These are phyloP conservation scores for Cercospora sojina DNA, from an alignment of 2,329 filamentous ascomycete species.

Conservation along the genomic window DNA sequence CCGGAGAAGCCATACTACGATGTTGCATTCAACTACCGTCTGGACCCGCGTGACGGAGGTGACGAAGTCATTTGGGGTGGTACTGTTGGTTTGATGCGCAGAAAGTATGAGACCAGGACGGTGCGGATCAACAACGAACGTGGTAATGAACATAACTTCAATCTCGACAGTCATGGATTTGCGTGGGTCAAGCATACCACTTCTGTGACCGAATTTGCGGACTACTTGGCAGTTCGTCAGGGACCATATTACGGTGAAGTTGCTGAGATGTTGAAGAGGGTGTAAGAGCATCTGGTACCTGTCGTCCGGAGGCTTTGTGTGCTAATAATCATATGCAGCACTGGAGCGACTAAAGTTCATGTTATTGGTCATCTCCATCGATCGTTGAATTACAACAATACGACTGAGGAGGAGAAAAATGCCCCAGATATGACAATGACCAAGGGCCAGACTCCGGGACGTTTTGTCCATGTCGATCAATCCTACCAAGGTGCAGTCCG, in stretches of 20 bases:
- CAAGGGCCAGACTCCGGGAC: conserved; percentile 5
- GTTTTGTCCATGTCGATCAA: conserved; percentile 15
- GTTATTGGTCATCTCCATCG: conserved; percentile 11
- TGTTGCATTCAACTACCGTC: conserved; percentile 16
- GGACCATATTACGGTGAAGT: conserved; percentile 5
- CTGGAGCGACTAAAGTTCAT: conserved; percentile 10
- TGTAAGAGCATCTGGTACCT: background rate
- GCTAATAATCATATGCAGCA: conserved; percentile 7
- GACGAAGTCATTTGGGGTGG: conserved; percentile 16
- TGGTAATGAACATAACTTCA: conserved; percentile 32
- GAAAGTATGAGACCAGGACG: conserved; percentile 25
- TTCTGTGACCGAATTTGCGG: conserved; percentile 7
- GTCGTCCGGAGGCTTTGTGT: background rate
- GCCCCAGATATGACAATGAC: conserved; percentile 15
- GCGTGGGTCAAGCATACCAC: conserved; percentile 25
- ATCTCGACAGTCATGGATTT: conserved; percentile 23
- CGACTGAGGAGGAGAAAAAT: conserved; percentile 2
- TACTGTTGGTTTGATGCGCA: conserved; percentile 11
- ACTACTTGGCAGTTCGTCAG: conserved; percentile 4
- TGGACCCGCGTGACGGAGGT: conserved; percentile 15
- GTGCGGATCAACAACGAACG: conserved; percentile 43
- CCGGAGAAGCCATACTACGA: conserved; percentile 7
- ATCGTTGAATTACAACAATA: conserved; percentile 7
- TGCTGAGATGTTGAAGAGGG: conserved; percentile 10
- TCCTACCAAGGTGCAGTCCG: conserved; percentile 12